Evolutionary conservation across 225 moss, liverwort and hornwort genomes (phyloP), one percentile per base, ranked within the genome.

Genomic region (Straminergon stramineum): DNA sequence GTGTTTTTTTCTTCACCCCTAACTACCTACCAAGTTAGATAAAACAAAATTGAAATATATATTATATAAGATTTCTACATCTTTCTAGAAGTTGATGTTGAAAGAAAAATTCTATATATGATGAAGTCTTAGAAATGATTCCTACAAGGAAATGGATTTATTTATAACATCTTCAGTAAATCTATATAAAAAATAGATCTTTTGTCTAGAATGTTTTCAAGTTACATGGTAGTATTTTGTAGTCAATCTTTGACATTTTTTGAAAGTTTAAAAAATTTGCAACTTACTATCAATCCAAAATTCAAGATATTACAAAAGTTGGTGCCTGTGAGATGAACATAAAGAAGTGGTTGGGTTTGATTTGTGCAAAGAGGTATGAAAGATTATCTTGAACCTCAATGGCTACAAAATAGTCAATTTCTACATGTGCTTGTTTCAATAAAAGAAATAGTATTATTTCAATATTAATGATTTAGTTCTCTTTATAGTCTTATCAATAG

Each of bases 311-410:
- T 70, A 39, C 1, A 14, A 4, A 39, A 24, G 8, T 24, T 70
- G 24, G 5, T 3, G 0, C 14, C 3, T 70, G 14, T 24, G 0
- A 39, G 7, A 24, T 24, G 15, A 70, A 70, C 4, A 24, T 0
- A 39, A 70, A 24, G 8, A 70, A 39, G 14, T 39, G 8, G 1
- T 39, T 0, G 13, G 2, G 15, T 41, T 39, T 39, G 41, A 41
- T 0, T 26, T 41, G 41, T 41, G 8, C 41, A 39, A 71, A 70
- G 24, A 23, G 1, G 23, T 39, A 23, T 39, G 8, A 8, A 24
- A 41, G 8, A 39, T 26, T 35, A 39, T 70, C 4, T 70, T 39
- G 70, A 70, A 41, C 26, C 13, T 39, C 8, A 70, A 39, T 8
- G 24, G 14, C 14, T 24, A 24, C 4, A 14, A 41, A 70, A 24